Evolutionary conservation across 129 eudicot species (phyloP).

Genomic region (Oenanthe sinensis): DNA sequence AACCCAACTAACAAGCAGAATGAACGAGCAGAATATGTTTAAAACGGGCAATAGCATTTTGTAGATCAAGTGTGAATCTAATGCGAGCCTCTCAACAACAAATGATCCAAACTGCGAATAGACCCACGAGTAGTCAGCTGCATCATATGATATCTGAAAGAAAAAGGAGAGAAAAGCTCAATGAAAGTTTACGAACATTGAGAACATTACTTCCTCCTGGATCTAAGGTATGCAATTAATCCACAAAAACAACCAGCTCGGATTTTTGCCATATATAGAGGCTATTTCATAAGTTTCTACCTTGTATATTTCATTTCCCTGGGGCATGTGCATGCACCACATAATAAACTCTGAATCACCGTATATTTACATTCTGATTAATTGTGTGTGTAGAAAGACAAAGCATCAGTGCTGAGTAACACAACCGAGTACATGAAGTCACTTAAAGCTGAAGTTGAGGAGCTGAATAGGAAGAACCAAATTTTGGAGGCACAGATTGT

Average conservation of each 20-base stretch:
- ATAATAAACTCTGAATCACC: no score
- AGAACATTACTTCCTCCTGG: constrained; percentile 82
- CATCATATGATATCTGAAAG: constrained; percentile 83
- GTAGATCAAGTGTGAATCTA: constrained; percentile 20
- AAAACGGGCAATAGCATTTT: constrained; percentile 39
- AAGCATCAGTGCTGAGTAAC: constrained; percentile 55
- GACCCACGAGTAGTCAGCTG: constrained; percentile 44
- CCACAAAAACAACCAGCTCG: neutral
- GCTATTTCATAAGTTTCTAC: neutral
- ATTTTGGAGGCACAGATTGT: constrained; percentile 35
- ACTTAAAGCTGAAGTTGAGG: constrained; percentile 46
- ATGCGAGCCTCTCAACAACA: constrained; percentile 28
- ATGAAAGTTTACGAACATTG: constrained; percentile 72
- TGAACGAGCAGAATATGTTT: constrained; percentile 33
- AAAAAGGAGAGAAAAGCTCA: constrained; percentile 65
- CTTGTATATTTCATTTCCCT: no score
- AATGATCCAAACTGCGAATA: constrained; percentile 9
- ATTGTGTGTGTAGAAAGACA: constrained; percentile 47
- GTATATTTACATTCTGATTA: neutral
- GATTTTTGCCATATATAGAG: neutral
- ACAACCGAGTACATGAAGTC: constrained; percentile 56
- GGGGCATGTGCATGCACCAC: no score
- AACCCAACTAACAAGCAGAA: constrained; percentile 9
- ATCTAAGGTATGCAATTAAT: constrained; percentile 45
- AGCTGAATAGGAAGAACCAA: constrained; percentile 46